These are phyloP conservation scores for Fusarium sp. DNA, from an alignment of 2,329 filamentous ascomycete species.

Conservation along the genomic window DNA sequence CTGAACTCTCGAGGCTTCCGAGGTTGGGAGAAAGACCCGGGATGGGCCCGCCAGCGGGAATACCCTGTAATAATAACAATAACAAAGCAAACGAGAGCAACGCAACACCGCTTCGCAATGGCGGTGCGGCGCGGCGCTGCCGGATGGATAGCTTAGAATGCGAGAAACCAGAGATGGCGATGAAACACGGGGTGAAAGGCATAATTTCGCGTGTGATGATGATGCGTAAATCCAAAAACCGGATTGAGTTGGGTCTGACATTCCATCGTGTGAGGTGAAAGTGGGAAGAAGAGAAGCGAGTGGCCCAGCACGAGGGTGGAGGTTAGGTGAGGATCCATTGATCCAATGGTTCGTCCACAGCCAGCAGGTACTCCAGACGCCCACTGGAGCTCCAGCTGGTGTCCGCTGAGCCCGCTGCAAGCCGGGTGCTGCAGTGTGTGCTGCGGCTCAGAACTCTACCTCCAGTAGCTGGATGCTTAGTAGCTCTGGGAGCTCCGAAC, in stretches of 20 bases:
- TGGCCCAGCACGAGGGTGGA: not conserved
- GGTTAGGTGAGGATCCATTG: not conserved
- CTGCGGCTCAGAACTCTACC: slow-evolving; percentile 7
- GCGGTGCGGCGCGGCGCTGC: not conserved
- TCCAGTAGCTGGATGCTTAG: not conserved
- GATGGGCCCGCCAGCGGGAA: slow-evolving; percentile 12
- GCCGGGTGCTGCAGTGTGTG: not conserved
- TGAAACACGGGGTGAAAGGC: slow-evolving; percentile 15
- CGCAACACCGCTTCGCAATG: not conserved
- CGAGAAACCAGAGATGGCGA: slow-evolving; percentile 23
- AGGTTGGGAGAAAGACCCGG: slow-evolving; percentile 31
- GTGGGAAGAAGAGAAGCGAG: slow-evolving; percentile 4
- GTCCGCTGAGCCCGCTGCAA: slow-evolving; percentile 8
- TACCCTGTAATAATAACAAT: slow-evolving; percentile 21
- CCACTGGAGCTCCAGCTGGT: not conserved
- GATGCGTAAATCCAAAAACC: slow-evolving; percentile 29
- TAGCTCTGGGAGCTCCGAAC: not conserved
- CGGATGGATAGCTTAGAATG: not conserved
- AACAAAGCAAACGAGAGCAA: not conserved
- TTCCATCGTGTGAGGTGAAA: slow-evolving; percentile 22
- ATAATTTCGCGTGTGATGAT: slow-evolving; percentile 25
- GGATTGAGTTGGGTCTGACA: slow-evolving; percentile 33
- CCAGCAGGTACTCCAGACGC: not conserved
- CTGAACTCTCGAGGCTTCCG: slow-evolving; percentile 17
- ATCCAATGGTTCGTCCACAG: not conserved